These are phyloP conservation scores for Oryza glumipatula DNA, from an alignment of 176 grass and related monocot species.

Conservation along the genomic window DNA sequence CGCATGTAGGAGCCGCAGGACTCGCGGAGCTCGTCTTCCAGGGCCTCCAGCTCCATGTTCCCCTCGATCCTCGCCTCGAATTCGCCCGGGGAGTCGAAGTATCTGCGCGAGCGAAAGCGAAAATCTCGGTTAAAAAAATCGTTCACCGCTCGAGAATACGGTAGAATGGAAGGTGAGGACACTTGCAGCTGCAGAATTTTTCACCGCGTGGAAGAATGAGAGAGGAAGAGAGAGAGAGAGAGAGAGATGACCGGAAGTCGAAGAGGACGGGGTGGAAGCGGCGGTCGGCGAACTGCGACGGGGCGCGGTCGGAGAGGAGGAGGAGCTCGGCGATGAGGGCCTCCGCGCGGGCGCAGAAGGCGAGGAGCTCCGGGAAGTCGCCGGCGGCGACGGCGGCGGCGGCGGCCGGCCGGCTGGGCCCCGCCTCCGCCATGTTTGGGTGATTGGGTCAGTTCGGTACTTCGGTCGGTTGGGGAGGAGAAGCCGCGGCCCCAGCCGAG, in stretches of 20 bases:
- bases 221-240: constrained; percentile 5
- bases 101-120: constrained; percentile 35
- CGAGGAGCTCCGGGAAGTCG: constrained; percentile 61
- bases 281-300: constrained; percentile 59
- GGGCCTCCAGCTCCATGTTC: constrained; percentile 51
- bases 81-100: constrained; percentile 69
- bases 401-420: not conserved
- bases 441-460: not conserved
- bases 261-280: constrained; percentile 69
- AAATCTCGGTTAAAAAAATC: not conserved
- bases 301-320: constrained; percentile 56
- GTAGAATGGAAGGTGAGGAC: not conserved
- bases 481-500: too few species aligned
- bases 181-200: not conserved
- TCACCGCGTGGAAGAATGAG: not conserved
- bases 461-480: too few species aligned
- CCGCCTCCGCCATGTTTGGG: constrained; percentile 22
- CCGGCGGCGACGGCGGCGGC: constrained; percentile 20
- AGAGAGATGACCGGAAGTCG: constrained; percentile 59
- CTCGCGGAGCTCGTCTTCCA: constrained; percentile 75
- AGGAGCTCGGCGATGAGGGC: constrained; percentile 69
- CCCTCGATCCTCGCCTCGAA: constrained; percentile 67
- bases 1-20: constrained; percentile 64
- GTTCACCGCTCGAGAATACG: not conserved
- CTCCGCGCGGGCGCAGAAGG: constrained; percentile 69